These are phyloP conservation scores for Flaveria robusta DNA, from an alignment of 129 eudicot species.

Conservation along the genomic window DNA sequence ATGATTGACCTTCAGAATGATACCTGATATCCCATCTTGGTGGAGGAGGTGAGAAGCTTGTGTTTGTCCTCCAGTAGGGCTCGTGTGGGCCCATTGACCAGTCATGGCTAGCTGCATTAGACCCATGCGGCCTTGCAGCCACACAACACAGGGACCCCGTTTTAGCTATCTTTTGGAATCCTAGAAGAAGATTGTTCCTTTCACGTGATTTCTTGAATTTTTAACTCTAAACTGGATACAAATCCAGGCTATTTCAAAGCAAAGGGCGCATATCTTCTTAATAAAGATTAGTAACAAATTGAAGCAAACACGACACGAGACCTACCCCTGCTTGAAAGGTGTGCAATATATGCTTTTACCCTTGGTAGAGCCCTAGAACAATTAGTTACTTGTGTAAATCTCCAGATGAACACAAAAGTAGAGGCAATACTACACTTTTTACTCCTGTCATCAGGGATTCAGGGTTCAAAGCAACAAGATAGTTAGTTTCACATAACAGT, in stretches of 20 bases:
- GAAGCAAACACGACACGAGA: constrained; percentile 7
- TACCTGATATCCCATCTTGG: constrained; percentile 78
- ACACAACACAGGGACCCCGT: constrained; percentile 99
- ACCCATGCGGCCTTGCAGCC: constrained; percentile 99
- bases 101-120: constrained; percentile 73
- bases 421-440: not conserved
- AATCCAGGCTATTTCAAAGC: not conserved
- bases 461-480: constrained; percentile 13
- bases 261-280: no score
- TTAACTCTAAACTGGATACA: constrained; percentile 15
- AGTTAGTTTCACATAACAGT: not conserved
- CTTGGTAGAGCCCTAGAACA: no score
- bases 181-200: constrained; percentile 16
- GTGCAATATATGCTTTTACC: no score
- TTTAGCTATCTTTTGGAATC: constrained; percentile 61
- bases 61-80: constrained; percentile 95
- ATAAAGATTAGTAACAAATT: not conserved
- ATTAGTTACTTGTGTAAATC: not conserved
- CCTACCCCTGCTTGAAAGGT: not conserved
- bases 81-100: constrained; percentile 95
- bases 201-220: constrained; percentile 13
- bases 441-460: not conserved
- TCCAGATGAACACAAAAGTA: not conserved
- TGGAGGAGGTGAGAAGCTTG: constrained; percentile 97
- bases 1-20: constrained; percentile 70